These are phyloP conservation scores for Lodderomyces beijingensis DNA, from an alignment of 1,139 yeast genomes.

Conservation along the genomic window DNA sequence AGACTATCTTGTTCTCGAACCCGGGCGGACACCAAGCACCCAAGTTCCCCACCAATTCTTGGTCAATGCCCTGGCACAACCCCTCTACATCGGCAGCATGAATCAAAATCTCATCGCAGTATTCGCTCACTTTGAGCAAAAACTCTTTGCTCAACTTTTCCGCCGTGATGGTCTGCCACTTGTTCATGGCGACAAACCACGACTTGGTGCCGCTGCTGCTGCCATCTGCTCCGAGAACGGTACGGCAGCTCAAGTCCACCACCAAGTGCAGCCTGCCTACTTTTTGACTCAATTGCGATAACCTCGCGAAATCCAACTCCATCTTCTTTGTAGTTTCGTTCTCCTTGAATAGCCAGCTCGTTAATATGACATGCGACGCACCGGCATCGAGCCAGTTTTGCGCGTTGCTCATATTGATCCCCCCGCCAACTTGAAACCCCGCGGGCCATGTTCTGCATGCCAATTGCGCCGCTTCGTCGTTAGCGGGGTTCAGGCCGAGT, in stretches of 20 bases:
- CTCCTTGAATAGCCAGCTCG: slow-evolving; percentile 81
- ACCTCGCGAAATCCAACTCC: slow-evolving; percentile 51
- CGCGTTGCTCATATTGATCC: slow-evolving; percentile 74
- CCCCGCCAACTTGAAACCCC: slow-evolving; percentile 86
- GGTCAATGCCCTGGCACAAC: slow-evolving; percentile 86
- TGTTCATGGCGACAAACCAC: slow-evolving; percentile 95
- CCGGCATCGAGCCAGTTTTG: slow-evolving; percentile 62
- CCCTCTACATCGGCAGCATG: slow-evolving; percentile 99
- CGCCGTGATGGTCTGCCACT: slow-evolving; percentile 89
- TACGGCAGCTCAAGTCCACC: slow-evolving; percentile 87
- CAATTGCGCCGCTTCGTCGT: slow-evolving; percentile 75
- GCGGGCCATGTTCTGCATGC: slow-evolving; percentile 77
- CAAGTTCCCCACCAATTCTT: slow-evolving; percentile 60
- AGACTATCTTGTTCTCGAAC: slow-evolving; percentile 68
- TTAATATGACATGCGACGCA: slow-evolving; percentile 85
- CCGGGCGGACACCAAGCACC: slow-evolving; percentile 71
- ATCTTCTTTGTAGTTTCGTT: slow-evolving; percentile 23
- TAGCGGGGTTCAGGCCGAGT: slow-evolving; percentile 69
- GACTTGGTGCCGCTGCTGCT: slow-evolving; percentile 23
- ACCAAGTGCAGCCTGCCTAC: slow-evolving; percentile 71
- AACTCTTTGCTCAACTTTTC: slow-evolving; percentile 52
- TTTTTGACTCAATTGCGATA: slow-evolving; percentile 39
- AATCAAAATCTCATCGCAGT: slow-evolving; percentile 81
- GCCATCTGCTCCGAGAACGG: slow-evolving; percentile 23
- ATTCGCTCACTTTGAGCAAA: slow-evolving; percentile 49